A percentile compares a stretch with the other conserved stretches of the same genome.
Conservation (phyloP, 2,329 filamentous ascomycete species). For the Nothophoma quercina region DNA sequence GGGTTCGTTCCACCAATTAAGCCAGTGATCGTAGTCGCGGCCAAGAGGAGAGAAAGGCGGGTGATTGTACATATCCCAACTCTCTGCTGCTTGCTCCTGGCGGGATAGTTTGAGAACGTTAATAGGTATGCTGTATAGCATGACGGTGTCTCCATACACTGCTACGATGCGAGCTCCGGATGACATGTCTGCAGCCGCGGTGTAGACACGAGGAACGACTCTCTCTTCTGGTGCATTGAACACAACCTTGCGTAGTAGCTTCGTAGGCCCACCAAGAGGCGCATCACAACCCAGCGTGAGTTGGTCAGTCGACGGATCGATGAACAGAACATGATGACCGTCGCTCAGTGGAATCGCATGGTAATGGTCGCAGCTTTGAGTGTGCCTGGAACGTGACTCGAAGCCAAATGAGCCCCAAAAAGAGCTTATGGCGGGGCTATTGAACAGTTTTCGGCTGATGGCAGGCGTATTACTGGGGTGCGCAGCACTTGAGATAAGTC, state of each 20-base stretch:
- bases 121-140: constrained; percentile 68
- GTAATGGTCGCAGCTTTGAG: constrained; percentile 63
- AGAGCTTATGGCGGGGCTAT: constrained; percentile 23
- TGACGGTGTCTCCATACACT: constrained; percentile 61
- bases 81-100: constrained; percentile 34
- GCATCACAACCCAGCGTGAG: constrained; percentile 70
- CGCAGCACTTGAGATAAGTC: constrained; percentile 68
- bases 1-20: constrained; percentile 39
- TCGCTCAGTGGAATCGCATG: constrained; percentile 70
- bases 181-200: constrained; percentile 62
- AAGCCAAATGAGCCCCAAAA: constrained; percentile 35
- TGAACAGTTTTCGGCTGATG: constrained; percentile 34
- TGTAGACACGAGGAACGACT: constrained; percentile 61
- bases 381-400: constrained; percentile 19
- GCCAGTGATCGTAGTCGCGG: constrained; percentile 37
- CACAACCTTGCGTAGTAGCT: constrained; percentile 65
- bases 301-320: constrained; percentile 63
- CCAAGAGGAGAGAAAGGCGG: constrained; percentile 19
- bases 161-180: constrained; percentile 67
- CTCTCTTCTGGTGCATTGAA: constrained; percentile 54
- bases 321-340: constrained; percentile 70
- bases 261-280: constrained; percentile 63
- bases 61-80: constrained; percentile 24
- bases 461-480: constrained; percentile 49
- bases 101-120: constrained; percentile 53